Evolutionary conservation across 2,329 filamentous ascomycete species (phyloP).

Genomic region (Cryphonectria parasitica): DNA sequence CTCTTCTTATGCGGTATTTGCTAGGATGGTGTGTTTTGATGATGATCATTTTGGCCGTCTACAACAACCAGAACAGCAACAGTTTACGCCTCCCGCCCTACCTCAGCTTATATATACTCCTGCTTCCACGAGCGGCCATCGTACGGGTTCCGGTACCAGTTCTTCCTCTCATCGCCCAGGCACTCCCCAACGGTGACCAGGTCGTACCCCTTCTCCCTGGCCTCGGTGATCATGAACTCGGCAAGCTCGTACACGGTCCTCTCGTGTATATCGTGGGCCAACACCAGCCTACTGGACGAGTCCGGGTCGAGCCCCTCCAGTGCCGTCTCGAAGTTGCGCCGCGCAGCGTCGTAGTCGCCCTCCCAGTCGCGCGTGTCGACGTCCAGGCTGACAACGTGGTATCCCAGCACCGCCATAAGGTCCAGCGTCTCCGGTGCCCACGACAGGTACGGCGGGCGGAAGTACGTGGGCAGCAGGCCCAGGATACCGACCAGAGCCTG

Average conservation of each 20-base stretch:
- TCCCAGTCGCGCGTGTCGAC: constrained; percentile 28
- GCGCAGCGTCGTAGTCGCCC: constrained; percentile 26
- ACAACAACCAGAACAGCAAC: not conserved
- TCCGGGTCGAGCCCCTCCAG: constrained; percentile 1
- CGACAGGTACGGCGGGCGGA: constrained; percentile 28
- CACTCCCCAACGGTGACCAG: constrained; percentile 61
- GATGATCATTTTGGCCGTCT: not conserved
- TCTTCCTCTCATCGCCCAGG: constrained; percentile 52
- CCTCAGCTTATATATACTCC: not conserved
- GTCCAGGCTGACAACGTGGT: constrained; percentile 43
- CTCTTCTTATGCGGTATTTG: not conserved
- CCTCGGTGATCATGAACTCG: constrained; percentile 46
- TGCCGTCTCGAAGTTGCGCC: constrained; percentile 16
- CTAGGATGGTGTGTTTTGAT: not conserved
- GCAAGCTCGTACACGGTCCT: constrained; percentile 52
- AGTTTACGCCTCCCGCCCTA: not conserved
- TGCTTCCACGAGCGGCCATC: constrained; percentile 17
- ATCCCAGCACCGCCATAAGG: constrained; percentile 38
- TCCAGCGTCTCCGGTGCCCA: constrained; percentile 12
- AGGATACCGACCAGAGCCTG: constrained; percentile 48
- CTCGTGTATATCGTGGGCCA: constrained; percentile 52
- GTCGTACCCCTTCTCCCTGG: constrained; percentile 47
- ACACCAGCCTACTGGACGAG: constrained; percentile 20
- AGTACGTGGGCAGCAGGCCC: constrained; percentile 47
- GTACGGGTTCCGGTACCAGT: constrained; percentile 54